phyloP scores from a whole-genome alignment of 129 eudicot species.

The Tanacetum coccineum region DNA sequence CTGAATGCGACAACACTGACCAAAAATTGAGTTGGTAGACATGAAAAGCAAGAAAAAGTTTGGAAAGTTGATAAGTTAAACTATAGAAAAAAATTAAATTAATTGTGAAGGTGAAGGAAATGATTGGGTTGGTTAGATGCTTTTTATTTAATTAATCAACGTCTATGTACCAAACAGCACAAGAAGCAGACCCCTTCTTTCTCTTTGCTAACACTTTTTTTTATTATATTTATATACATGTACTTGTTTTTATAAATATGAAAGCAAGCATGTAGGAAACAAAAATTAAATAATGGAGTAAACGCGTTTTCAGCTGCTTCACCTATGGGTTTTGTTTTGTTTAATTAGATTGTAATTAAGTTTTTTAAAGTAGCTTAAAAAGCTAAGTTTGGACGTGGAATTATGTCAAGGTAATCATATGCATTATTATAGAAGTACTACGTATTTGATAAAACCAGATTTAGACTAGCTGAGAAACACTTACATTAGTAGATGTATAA shows the following conservation, averaged over 20 bases:
- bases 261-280: conserved; percentile 22
- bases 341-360: not conserved
- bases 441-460: not conserved
- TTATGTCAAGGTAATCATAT: not conserved
- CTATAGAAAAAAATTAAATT: not conserved
- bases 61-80: conserved; percentile 10
- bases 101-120: conserved; percentile 30
- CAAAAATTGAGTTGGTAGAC: conserved; percentile 26
- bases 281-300: conserved; percentile 8
- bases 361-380: not conserved
- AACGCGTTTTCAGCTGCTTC: conserved; percentile 31
- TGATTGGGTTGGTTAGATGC: conserved; percentile 43
- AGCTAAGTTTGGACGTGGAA: not conserved
- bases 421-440: not conserved
- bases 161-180: conserved; percentile 32
- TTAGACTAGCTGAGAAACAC: not conserved
- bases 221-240: conserved; percentile 10
- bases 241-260: not conserved
- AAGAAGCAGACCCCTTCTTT: conserved; percentile 34
- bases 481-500: not conserved
- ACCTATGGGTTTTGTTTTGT: conserved; percentile 8
- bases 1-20: conserved; percentile 33
- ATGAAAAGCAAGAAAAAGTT: conserved; percentile 5
- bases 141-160: conserved; percentile 33
- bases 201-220: not conserved